These are phyloP conservation scores for Mortierella hygrophila DNA, from an alignment of 192 early-diverging fungal species.

Conservation along the genomic window DNA sequence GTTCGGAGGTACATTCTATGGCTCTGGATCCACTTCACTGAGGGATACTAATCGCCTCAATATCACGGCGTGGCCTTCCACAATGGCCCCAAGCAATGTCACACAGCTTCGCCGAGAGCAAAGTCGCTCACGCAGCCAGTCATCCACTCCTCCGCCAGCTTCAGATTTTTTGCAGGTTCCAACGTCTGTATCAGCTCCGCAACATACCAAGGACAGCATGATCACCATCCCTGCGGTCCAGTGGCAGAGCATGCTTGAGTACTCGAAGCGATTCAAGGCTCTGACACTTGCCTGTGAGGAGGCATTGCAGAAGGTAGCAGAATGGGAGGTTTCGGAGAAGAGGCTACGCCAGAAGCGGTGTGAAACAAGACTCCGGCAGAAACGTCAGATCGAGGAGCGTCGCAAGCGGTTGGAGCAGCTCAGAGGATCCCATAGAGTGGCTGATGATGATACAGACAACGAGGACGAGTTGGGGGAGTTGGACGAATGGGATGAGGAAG, in stretches of 20 bases:
- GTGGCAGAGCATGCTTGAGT: slow-evolving; percentile 30
- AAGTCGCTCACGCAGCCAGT: not conserved
- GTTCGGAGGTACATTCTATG: slow-evolving; percentile 15
- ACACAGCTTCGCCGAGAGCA: not conserved
- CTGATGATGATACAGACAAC: slow-evolving; percentile 9
- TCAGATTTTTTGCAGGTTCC: not conserved
- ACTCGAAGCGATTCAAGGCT: slow-evolving; percentile 24
- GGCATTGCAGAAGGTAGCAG: slow-evolving; percentile 14
- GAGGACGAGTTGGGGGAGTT: slow-evolving; percentile 32
- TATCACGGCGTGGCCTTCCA: slow-evolving; percentile 24
- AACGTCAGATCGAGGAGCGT: not conserved
- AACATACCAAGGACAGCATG: not conserved
- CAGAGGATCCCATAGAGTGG: not conserved
- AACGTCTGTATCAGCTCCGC: not conserved
- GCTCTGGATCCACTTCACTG: not conserved
- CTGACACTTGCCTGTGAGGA: slow-evolving; percentile 11
- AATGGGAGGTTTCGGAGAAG: slow-evolving; percentile 17
- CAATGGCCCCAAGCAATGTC: not conserved
- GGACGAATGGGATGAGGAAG: slow-evolving; percentile 33
- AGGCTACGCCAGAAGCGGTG: not conserved
- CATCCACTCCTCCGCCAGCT: not conserved
- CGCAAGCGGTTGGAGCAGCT: slow-evolving; percentile 1
- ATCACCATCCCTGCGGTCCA: slow-evolving; percentile 2
- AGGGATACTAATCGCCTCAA: slow-evolving; percentile 11
- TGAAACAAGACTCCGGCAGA: not conserved